phyloP scores from a whole-genome alignment of 2,329 filamentous ascomycete species.

The Pseudocercospora pini-densiflorae region DNA sequence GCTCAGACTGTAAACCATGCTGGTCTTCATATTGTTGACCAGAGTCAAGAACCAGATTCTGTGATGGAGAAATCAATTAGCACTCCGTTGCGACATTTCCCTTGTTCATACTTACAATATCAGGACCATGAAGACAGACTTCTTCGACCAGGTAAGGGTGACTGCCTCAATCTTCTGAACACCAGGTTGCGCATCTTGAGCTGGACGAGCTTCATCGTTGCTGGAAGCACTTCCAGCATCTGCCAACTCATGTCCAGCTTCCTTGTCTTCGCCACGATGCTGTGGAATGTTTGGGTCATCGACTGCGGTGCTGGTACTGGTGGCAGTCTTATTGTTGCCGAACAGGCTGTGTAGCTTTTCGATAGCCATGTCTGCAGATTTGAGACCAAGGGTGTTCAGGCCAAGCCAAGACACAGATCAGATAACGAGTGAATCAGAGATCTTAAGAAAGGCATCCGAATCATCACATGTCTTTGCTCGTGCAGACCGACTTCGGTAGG shows the following conservation, averaged over 20 bases:
- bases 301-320: not conserved
- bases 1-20: slow-evolving; percentile 45
- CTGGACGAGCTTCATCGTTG: slow-evolving; percentile 14
- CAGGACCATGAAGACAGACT: slow-evolving; percentile 44
- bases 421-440: too few relatives aligned
- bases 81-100: too few relatives aligned
- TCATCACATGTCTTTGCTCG: not conserved
- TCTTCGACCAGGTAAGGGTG: slow-evolving; percentile 46
- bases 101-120: slow-evolving; percentile 38
- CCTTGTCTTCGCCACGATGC: not conserved
- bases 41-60: slow-evolving; percentile 55
- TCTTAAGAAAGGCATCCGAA: too few relatives aligned
- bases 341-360: not conserved
- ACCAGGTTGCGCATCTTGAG: slow-evolving; percentile 40
- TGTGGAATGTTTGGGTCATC: not conserved
- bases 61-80: not conserved
- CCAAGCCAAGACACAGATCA: not conserved
- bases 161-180: slow-evolving; percentile 48
- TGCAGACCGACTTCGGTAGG: not conserved
- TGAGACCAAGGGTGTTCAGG: not conserved
- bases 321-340: not conserved
- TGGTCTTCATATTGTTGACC: slow-evolving; percentile 53
- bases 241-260: not conserved
- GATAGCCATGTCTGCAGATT: not conserved
- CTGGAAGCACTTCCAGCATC: not conserved